Evolutionary conservation across 306 rosid genomes (phyloP).

Genomic region (Gastrolobium bilobum): DNA sequence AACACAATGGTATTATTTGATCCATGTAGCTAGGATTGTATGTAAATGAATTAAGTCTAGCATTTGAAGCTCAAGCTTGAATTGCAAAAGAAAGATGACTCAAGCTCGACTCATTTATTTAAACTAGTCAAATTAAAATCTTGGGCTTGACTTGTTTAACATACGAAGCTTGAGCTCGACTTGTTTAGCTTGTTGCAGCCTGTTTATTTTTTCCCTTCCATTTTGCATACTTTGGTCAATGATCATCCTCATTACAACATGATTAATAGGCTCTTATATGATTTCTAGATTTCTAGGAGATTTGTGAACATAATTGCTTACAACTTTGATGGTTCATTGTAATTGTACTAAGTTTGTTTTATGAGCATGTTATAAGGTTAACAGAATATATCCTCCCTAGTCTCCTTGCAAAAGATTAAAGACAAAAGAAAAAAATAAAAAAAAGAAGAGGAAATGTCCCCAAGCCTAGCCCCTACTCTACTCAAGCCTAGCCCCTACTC

Average conservation of each 20-base stretch:
- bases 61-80: not conserved
- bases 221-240: constrained; percentile 26
- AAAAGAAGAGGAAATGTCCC: not conserved
- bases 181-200: not conserved
- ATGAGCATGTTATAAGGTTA: not conserved
- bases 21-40: not conserved
- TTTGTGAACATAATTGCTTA: not conserved
- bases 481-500: too few relatives aligned
- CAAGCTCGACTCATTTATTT: not conserved
- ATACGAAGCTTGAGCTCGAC: too few relatives aligned
- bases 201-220: not conserved
- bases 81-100: not conserved
- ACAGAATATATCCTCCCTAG: not conserved
- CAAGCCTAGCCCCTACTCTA: too few relatives aligned
- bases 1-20: not conserved
- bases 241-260: not conserved
- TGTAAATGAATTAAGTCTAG: not conserved
- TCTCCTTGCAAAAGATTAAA: too few relatives aligned
- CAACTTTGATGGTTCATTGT: constrained; percentile 13
- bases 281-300: constrained; percentile 32
- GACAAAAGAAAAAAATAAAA: not conserved
- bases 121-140: not conserved
- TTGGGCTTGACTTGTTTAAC: not conserved
- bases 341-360: constrained; percentile 14
- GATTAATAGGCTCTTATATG: not conserved